Percentiles rank a stretch among this genome's conserved stretches.
These are phyloP conservation scores for Symbiodinium natans DNA, from an alignment of 73 alveolate genomes.

Conservation along the genomic window DNA sequence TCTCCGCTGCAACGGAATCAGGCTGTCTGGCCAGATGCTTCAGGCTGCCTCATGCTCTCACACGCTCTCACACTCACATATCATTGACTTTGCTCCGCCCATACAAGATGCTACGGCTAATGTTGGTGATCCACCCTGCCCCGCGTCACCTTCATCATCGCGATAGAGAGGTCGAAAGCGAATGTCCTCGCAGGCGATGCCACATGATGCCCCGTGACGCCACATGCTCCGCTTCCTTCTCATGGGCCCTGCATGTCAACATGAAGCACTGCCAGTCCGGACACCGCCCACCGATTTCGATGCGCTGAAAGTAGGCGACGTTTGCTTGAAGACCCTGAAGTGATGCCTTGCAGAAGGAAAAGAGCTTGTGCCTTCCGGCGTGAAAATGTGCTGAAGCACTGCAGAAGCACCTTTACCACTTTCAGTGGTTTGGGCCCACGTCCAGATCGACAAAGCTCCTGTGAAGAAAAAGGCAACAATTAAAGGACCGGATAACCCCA, in stretches of 20 bases:
- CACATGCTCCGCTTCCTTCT: neutral
- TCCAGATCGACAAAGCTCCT: conserved; percentile 27
- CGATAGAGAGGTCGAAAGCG: conserved; percentile 62
- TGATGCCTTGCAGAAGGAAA: conserved; percentile 5
- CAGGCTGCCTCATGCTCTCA: neutral
- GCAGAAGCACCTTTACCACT: neutral
- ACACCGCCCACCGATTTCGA: conserved; percentile 11
- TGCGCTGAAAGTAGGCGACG: neutral
- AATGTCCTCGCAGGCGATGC: conserved; percentile 1
- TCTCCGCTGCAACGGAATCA: neutral
- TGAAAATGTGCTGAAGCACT: neutral
- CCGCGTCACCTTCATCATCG: conserved; percentile 32
- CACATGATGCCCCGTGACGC: neutral
- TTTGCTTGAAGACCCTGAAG: conserved; percentile 21
- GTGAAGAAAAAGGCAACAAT: no score
- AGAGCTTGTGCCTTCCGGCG: neutral
- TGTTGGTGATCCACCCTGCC: neutral
- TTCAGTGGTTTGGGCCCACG: neutral
- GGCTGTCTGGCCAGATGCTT: neutral
- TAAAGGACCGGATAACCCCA: no score
- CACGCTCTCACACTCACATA: neutral
- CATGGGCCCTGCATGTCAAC: neutral
- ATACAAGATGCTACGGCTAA: no score
- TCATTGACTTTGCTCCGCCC: neutral
- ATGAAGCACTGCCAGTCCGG: conserved; percentile 9